Conservation (phyloP, 805 yeast genomes). For the Blastobotrys terrestris region DNA sequence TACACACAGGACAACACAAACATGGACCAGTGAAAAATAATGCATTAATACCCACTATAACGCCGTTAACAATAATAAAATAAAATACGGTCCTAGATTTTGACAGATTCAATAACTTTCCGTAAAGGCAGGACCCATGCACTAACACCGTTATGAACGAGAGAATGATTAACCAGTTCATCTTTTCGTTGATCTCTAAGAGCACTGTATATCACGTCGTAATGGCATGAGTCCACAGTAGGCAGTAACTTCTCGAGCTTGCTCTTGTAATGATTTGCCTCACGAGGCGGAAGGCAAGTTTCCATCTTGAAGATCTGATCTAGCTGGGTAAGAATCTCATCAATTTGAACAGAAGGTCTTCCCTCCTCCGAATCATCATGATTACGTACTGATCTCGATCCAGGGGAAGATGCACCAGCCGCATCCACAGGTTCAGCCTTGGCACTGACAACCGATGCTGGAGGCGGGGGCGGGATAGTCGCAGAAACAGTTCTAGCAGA, state of each 20-base stretch:
- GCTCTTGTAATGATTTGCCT: conserved; percentile 21
- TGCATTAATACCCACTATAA: background rate
- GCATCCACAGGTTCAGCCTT: conserved; percentile 1
- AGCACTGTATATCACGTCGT: conserved; percentile 24
- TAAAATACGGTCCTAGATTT: conserved; percentile 15
- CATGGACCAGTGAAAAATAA: background rate
- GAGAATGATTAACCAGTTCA: conserved; percentile 45
- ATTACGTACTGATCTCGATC: background rate
- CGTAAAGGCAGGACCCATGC: conserved; percentile 66
- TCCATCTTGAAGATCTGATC: conserved; percentile 9
- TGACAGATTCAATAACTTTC: conserved; percentile 39
- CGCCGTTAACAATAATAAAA: background rate
- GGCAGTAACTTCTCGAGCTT: conserved; percentile 19
- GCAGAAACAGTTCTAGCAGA: conserved; percentile 3
- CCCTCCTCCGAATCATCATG: background rate
- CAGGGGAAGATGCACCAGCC: background rate
- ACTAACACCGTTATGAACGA: conserved; percentile 49
- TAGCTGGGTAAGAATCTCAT: conserved; percentile 7
- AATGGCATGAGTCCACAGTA: conserved; percentile 13
- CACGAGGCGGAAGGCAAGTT: conserved; percentile 16
- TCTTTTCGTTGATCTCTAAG: conserved; percentile 29
- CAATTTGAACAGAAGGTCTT: background rate
- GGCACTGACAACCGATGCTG: conserved; percentile 1
- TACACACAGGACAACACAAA: no score
- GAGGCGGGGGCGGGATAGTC: conserved; percentile 3